Evolutionary conservation across 2,329 filamentous ascomycete genomes (phyloP).

Genomic region (Epichloe glyceriae): DNA sequence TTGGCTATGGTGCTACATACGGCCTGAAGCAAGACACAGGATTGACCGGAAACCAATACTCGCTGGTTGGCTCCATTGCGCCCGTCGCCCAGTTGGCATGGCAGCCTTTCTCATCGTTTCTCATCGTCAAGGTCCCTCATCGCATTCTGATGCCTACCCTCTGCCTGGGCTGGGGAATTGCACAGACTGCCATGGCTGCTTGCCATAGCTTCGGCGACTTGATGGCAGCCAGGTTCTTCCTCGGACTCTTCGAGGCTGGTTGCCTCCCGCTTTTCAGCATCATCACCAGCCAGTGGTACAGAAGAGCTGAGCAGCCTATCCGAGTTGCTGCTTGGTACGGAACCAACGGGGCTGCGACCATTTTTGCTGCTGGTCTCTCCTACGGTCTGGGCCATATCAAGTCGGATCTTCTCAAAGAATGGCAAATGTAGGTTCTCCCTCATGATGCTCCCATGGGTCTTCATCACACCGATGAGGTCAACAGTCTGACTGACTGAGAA

Average conservation of each 20-base stretch:
- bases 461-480: too few relatives aligned
- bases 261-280: slow-evolving; percentile 35
- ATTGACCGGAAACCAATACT: slow-evolving; percentile 41
- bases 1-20: slow-evolving; percentile 45
- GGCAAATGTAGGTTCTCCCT: slow-evolving; percentile 12
- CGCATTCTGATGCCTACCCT: slow-evolving; percentile 42
- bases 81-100: slow-evolving; percentile 47
- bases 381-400: slow-evolving; percentile 44
- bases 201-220: slow-evolving; percentile 34
- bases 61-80: slow-evolving; percentile 41
- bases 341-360: slow-evolving; percentile 44
- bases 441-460: not conserved
- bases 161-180: slow-evolving; percentile 31
- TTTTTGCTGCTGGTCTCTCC: slow-evolving; percentile 41
- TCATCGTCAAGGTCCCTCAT: slow-evolving; percentile 49
- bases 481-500: not conserved
- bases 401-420: slow-evolving; percentile 10
- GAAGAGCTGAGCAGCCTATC: slow-evolving; percentile 43
- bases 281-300: slow-evolving; percentile 35
- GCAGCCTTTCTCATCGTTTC: slow-evolving; percentile 45
- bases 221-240: slow-evolving; percentile 34
- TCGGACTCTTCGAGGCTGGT: slow-evolving; percentile 37
- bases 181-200: slow-evolving; percentile 32
- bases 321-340: slow-evolving; percentile 55
- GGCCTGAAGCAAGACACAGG: slow-evolving; percentile 35